Percentiles rank a stretch among this genome's conserved stretches.
These are phyloP conservation scores for Globisporangium spinosum DNA, from an alignment of 352 stramenopile species.

Conservation along the genomic window DNA sequence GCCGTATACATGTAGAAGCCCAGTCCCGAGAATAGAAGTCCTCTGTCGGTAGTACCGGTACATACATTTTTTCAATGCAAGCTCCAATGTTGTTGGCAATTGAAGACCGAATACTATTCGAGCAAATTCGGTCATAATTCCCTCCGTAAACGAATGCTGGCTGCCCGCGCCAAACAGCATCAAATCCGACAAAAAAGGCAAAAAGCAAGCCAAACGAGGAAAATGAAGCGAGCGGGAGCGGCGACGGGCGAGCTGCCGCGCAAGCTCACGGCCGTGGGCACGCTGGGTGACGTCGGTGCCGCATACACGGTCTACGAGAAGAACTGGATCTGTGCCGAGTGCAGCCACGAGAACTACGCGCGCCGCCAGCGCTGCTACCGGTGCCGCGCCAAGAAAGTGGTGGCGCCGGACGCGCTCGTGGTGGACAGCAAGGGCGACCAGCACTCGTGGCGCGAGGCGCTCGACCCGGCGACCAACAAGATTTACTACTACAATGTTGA, in stretches of 20 bases:
- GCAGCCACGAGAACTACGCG: slow-evolving; percentile 86
- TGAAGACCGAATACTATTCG: background rate
- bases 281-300: slow-evolving; percentile 75
- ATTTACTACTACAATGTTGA: slow-evolving; percentile 94
- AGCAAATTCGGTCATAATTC: too few species aligned
- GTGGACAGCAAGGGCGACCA: slow-evolving; percentile 42
- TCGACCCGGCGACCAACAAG: slow-evolving; percentile 87
- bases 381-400: slow-evolving; percentile 76
- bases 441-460: slow-evolving; percentile 86
- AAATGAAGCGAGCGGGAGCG: slow-evolving; percentile 21
- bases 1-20: too few species aligned
- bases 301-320: slow-evolving; percentile 88
- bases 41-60: too few species aligned
- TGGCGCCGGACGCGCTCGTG: slow-evolving; percentile 52
- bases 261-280: slow-evolving; percentile 75
- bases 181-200: background rate
- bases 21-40: too few species aligned
- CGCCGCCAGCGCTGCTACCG: slow-evolving; percentile 68
- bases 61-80: too few species aligned
- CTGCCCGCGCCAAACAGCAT: background rate
- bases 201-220: background rate
- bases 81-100: too few species aligned
- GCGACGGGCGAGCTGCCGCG: slow-evolving; percentile 32
- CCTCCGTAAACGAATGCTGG: background rate
- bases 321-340: slow-evolving; percentile 87